Evolutionary conservation across 1,139 yeast species (phyloP).

Genomic region (Taphrina communis): DNA sequence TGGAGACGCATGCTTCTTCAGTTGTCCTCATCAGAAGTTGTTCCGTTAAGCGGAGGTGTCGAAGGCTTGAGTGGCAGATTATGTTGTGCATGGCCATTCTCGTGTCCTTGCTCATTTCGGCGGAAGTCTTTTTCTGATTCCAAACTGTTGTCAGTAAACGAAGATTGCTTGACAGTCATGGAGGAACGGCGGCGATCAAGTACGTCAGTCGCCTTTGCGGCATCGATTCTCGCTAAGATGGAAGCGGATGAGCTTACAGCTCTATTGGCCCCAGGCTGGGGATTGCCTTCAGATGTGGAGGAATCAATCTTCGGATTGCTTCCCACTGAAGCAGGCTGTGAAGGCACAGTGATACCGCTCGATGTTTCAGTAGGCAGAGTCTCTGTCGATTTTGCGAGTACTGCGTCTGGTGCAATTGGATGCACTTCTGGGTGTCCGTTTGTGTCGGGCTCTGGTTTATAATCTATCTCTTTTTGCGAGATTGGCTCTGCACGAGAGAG

Average conservation of each 20-base stretch:
- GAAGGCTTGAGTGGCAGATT: background rate
- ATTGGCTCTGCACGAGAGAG: background rate
- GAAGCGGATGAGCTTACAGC: constrained; percentile 17
- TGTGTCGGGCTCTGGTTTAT: background rate
- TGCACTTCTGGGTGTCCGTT: background rate
- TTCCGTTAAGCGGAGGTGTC: background rate
- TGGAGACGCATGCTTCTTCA: background rate
- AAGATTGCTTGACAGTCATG: background rate
- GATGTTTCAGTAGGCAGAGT: too few relatives aligned
- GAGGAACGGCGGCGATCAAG: constrained; percentile 17
- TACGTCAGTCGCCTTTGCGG: constrained; percentile 8
- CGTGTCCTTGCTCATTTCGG: background rate
- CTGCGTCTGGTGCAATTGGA: background rate
- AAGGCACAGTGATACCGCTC: too few relatives aligned
- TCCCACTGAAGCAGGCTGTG: too few relatives aligned
- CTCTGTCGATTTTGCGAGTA: too few relatives aligned
- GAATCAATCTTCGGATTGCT: too few relatives aligned
- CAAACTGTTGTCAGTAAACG: background rate
- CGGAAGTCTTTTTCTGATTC: background rate
- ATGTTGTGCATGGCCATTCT: constrained; percentile 2
- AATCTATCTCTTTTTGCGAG: background rate
- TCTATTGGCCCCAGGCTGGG: background rate
- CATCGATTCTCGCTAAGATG: constrained; percentile 16
- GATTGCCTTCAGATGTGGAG: too few relatives aligned
- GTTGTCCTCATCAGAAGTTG: background rate